A percentile compares a stretch with the other conserved stretches of the same genome.
Conservation (phyloP, 169 alveolate genomes). For the Cryptosporidium andersoni region DNA sequence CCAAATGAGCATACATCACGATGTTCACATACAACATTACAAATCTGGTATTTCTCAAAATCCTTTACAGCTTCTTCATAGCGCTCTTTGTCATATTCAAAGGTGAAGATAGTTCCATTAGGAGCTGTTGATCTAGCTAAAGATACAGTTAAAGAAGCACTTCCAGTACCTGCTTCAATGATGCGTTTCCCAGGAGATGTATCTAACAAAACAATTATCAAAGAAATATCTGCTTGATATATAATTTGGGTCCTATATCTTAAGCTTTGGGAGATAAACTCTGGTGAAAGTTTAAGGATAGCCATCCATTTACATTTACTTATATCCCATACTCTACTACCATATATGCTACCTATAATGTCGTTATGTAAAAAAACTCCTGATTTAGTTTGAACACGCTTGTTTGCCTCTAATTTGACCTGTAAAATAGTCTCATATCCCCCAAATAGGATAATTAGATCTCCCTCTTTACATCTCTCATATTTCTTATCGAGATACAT, state of each 20-base stretch:
- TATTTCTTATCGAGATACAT: conserved; percentile 1
- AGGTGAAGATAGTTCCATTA: conserved; percentile 85
- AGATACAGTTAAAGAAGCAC: conserved; percentile 88
- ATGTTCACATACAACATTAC: conserved; percentile 75
- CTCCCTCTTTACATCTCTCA: conserved; percentile 60
- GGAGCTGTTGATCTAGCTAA: conserved; percentile 85
- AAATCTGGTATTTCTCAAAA: conserved; percentile 61
- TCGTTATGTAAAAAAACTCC: conserved; percentile 53
- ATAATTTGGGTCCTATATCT: conserved; percentile 87
- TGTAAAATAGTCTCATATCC: conserved; percentile 58
- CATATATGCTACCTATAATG: conserved; percentile 71
- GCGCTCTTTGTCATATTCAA: conserved; percentile 87
- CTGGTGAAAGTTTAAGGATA: conserved; percentile 78
- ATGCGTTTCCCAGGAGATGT: conserved; percentile 86
- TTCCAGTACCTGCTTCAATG: conserved; percentile 90
- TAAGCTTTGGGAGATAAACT: conserved; percentile 79
- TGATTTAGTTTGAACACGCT: conserved; percentile 19
- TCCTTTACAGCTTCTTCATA: conserved; percentile 79
- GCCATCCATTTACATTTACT: conserved; percentile 75
- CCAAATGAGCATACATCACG: conserved; percentile 81
- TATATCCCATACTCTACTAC: conserved; percentile 75
- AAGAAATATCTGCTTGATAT: conserved; percentile 89
- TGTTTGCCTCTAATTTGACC: conserved; percentile 8
- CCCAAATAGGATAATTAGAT: conserved; percentile 43
- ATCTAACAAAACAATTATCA: conserved; percentile 84